phyloP scores from a whole-genome alignment of 1,139 yeast species.

The Spencermartinsiella ligniputridi region DNA sequence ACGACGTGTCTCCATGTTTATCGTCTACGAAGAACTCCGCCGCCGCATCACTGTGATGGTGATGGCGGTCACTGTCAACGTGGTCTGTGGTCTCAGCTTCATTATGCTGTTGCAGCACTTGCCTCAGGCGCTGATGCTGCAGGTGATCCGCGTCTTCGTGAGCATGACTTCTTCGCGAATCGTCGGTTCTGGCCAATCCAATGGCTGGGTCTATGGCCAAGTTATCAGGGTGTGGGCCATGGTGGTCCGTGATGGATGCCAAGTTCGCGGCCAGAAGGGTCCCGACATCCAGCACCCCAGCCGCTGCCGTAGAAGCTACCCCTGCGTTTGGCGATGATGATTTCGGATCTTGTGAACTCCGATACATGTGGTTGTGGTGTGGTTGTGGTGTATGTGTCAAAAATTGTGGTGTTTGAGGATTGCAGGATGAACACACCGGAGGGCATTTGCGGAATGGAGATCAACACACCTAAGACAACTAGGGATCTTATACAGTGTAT shows the following conservation, averaged over 20 bases:
- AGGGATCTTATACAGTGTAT: background rate
- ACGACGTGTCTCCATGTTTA: background rate
- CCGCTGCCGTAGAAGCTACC: background rate
- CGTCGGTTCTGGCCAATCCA: constrained; percentile 3
- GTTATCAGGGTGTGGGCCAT: constrained; percentile 9
- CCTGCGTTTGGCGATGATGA: background rate
- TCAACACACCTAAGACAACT: background rate
- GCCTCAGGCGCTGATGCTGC: constrained; percentile 6
- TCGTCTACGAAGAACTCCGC: background rate
- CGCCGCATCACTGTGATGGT: background rate
- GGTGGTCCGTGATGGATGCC: constrained; percentile 14
- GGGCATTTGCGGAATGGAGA: no score
- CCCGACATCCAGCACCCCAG: constrained; percentile 4
- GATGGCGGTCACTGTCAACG: background rate
- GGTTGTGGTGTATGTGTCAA: constrained; percentile 2
- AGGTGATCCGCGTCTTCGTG: constrained; percentile 2
- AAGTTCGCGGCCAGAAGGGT: constrained; percentile 6
- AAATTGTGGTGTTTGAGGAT: background rate
- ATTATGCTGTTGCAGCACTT: constrained; percentile 5
- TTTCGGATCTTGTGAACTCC: constrained; percentile 1
- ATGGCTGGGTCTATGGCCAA: constrained; percentile 21
- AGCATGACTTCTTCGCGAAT: background rate
- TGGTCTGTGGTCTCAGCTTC: background rate
- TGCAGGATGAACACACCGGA: no score
- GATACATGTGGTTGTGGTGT: constrained; percentile 4